Evolutionary conservation across 2,329 filamentous ascomycete species (phyloP).

Genomic region (Pochonia chlamydosporia): DNA sequence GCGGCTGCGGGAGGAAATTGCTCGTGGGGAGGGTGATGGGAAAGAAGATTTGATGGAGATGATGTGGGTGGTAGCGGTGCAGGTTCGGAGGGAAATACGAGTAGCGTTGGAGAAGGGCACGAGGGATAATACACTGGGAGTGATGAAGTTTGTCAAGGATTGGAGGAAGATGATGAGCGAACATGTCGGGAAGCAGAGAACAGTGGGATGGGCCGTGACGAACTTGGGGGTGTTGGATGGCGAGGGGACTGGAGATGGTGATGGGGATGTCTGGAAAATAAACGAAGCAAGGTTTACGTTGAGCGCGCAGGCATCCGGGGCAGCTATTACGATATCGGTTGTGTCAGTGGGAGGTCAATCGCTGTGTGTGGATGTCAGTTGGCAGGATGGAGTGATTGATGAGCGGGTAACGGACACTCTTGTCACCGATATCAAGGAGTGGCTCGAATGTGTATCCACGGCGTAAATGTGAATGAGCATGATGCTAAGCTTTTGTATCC

Average conservation of each 20-base stretch:
- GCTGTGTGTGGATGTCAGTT: constrained; percentile 18
- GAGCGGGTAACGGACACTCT: constrained; percentile 9
- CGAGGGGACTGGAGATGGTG: not conserved
- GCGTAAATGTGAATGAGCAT: not conserved
- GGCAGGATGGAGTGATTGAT: constrained; percentile 13
- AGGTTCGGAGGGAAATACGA: constrained; percentile 5
- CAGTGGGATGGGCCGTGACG: not conserved
- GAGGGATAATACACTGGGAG: constrained; percentile 16
- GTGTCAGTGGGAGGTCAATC: constrained; percentile 16
- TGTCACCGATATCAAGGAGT: constrained; percentile 9
- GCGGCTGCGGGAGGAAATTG: too few relatives aligned
- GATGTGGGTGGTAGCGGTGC: not conserved
- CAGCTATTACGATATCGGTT: constrained; percentile 16
- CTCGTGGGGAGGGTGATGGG: too few relatives aligned
- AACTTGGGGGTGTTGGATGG: not conserved
- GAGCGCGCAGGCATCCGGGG: constrained; percentile 15
- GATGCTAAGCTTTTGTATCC: too few relatives aligned
- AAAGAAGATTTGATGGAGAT: too few relatives aligned
- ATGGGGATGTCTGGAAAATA: constrained; percentile 14
- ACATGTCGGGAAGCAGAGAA: constrained; percentile 6
- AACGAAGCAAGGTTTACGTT: constrained; percentile 15
- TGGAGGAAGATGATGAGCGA: constrained; percentile 14
- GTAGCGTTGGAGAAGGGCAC: constrained; percentile 13
- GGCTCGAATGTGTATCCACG: not conserved
- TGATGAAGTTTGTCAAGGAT: constrained; percentile 20